These are phyloP conservation scores for Picochlorum sp. DNA, from an alignment of 139 green algal species.

Conservation along the genomic window DNA sequence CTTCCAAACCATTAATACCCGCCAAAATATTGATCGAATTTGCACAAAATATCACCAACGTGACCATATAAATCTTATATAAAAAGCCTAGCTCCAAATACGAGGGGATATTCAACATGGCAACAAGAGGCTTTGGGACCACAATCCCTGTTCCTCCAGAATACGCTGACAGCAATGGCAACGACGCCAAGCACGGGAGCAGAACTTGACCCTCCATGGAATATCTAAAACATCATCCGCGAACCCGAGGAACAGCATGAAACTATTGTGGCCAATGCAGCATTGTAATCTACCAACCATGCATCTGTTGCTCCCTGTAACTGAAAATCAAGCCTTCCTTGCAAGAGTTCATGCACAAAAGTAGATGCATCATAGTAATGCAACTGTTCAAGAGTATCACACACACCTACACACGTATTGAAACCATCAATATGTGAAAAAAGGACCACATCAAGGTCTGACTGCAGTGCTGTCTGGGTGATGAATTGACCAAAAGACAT, in stretches of 20 bases:
- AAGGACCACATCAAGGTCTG: too few species aligned
- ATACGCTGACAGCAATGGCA: slow-evolving; percentile 90
- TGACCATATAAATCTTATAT: slow-evolving; percentile 94
- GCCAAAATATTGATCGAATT: slow-evolving; percentile 99
- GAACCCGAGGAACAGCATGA: slow-evolving; percentile 99
- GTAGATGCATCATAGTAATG: slow-evolving; percentile 69
- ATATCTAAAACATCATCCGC: slow-evolving; percentile 98
- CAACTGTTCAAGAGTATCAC: slow-evolving; percentile 83
- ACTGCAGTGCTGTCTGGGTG: not conserved
- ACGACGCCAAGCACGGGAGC: slow-evolving; percentile 74
- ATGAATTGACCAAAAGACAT: not conserved
- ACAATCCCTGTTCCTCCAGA: slow-evolving; percentile 65
- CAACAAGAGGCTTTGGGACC: slow-evolving; percentile 65
- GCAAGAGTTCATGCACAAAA: slow-evolving; percentile 19
- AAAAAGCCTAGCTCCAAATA: slow-evolving; percentile 76
- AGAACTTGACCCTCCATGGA: slow-evolving; percentile 94
- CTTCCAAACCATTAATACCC: slow-evolving; percentile 93
- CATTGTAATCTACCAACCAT: slow-evolving; percentile 98
- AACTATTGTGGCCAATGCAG: slow-evolving; percentile 88
- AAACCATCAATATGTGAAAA: not conserved
- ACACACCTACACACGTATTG: slow-evolving; percentile 38
- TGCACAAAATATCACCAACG: slow-evolving; percentile 91
- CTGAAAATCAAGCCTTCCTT: not conserved
- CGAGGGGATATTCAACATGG: slow-evolving; percentile 18
- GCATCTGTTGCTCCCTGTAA: slow-evolving; percentile 24